These are phyloP conservation scores for Naegleria fowleri DNA, from an alignment of 208 protist species.

Conservation along the genomic window DNA sequence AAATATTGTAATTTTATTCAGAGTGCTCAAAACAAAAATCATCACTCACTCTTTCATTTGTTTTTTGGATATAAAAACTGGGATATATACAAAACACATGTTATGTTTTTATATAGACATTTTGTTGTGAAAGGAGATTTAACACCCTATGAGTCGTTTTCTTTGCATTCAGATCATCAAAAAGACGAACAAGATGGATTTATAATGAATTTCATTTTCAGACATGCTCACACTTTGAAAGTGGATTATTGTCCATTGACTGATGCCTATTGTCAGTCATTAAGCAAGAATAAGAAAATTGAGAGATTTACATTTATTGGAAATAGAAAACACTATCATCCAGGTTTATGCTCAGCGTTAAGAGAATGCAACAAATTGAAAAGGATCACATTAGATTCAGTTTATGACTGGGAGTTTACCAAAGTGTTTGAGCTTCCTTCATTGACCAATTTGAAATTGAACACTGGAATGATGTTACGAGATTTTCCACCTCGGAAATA, in stretches of 20 bases:
- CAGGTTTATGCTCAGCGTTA: neutral
- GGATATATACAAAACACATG: neutral
- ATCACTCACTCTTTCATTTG: neutral
- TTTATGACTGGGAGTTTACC: neutral
- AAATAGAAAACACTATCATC: neutral
- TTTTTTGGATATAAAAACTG: neutral
- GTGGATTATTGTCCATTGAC: neutral
- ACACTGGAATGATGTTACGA: neutral
- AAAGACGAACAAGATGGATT: neutral
- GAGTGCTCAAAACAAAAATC: neutral
- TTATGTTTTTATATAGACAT: neutral
- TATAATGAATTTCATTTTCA: neutral
- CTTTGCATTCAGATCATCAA: too few species aligned
- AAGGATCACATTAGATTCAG: neutral
- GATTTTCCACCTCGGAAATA: neutral
- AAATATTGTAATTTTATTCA: too few species aligned
- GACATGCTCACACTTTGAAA: neutral
- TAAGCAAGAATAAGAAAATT: neutral
- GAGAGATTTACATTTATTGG: neutral
- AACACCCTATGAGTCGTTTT: too few species aligned
- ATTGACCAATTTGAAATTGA: neutral
- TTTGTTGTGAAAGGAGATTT: neutral
- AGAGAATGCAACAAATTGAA: neutral
- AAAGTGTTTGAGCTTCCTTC: neutral
- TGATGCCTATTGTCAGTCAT: neutral